Percentiles rank a stretch among this genome's conserved stretches.
These are phyloP conservation scores for Diutina scorzettiae DNA, from an alignment of 1,139 yeast genomes.

Conservation along the genomic window DNA sequence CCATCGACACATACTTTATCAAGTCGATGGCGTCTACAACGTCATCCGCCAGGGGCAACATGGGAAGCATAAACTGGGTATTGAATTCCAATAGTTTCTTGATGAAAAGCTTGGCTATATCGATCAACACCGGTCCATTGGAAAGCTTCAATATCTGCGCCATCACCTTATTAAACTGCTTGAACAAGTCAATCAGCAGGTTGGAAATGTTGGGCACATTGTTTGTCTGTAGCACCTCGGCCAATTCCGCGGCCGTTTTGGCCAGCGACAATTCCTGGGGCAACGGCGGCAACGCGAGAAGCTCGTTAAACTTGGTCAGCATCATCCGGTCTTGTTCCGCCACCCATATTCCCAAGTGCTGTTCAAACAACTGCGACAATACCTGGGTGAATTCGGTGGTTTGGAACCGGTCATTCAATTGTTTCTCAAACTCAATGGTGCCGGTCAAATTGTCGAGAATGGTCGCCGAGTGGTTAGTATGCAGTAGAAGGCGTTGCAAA, in stretches of 20 bases:
- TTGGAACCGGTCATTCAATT: constrained; percentile 46
- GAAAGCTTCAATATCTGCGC: constrained; percentile 70
- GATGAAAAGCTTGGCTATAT: constrained; percentile 52
- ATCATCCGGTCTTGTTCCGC: constrained; percentile 65
- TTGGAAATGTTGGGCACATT: constrained; percentile 52
- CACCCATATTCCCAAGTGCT: constrained; percentile 79
- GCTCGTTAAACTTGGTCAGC: constrained; percentile 49
- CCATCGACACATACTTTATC: constrained; percentile 53
- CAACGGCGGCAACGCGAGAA: constrained; percentile 36
- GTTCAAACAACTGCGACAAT: constrained; percentile 72
- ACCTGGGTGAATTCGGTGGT: constrained; percentile 32
- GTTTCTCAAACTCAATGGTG: constrained; percentile 63
- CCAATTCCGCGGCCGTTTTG: constrained; percentile 16
- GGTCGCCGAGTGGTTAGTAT: constrained; percentile 7
- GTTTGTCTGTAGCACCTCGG: constrained; percentile 27
- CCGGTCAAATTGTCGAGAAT: constrained; percentile 17
- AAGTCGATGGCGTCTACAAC: constrained; percentile 33
- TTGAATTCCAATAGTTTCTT: constrained; percentile 60
- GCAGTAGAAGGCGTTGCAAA: constrained; percentile 15
- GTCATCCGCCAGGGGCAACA: constrained; percentile 31
- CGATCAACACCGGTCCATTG: constrained; percentile 53
- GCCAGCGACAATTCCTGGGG: constrained; percentile 21
- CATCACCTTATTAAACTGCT: constrained; percentile 58
- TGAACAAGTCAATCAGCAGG: constrained; percentile 80
- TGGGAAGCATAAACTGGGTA: constrained; percentile 45